Evolutionary conservation across 108 stramenopile genomes (phyloP).

Genomic region (Mediolabrus comicus): DNA sequence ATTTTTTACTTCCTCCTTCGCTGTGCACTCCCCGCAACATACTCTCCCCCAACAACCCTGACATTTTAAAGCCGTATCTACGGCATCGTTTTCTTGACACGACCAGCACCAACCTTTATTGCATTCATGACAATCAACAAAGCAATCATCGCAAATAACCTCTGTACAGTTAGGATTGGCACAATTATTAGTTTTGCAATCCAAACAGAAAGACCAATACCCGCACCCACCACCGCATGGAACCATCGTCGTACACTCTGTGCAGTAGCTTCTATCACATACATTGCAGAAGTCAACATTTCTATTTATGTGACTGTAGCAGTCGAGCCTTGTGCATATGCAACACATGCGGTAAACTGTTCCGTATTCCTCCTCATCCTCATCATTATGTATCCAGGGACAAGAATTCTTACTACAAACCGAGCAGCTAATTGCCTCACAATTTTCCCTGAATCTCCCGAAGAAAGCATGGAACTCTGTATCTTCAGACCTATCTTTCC

Average conservation of each 20-base stretch:
- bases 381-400: not conserved
- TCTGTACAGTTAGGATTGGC: not conserved
- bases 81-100: too few species aligned
- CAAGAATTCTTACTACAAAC: not conserved
- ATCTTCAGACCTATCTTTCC: not conserved
- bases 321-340: not conserved
- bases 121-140: not conserved
- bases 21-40: not conserved
- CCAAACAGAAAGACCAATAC: not conserved
- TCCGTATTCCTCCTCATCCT: not conserved
- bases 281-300: not conserved
- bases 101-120: not conserved
- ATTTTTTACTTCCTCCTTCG: not conserved
- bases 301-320: not conserved
- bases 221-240: too few species aligned
- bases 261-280: not conserved
- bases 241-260: not conserved
- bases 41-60: too few species aligned
- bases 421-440: not conserved
- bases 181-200: not conserved
- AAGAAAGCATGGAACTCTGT: not conserved
- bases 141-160: not conserved
- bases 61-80: too few species aligned
- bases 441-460: not conserved
- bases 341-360: not conserved